Base-by-base conservation (phyloP, 2,329 filamentous ascomycete genomes). In the Sphaceloma murrayae region DNA sequence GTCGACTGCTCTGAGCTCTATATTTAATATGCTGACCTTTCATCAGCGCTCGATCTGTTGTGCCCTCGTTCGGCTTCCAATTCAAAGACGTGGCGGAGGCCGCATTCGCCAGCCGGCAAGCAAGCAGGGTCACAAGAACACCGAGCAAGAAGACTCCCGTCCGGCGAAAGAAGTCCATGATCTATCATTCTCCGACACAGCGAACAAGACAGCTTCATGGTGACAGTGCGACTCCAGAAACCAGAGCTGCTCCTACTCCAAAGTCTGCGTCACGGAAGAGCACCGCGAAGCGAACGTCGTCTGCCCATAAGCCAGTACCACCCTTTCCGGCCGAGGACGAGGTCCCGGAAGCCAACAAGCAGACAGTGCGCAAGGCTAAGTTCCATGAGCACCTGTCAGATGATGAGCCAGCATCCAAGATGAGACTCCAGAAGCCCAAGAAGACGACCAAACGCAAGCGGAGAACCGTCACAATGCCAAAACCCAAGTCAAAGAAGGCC, bases 331-430 rank as follows among this genome's bases (percentile, higher is more conserved):
- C 19, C 4, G 5, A 45, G 9, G 32, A 45, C 14, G 19, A 19
- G 26, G n/a, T 17, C 2, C 40, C 29, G 2, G 29, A 22, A n/a
- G n/a, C 31, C 7, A n/a, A 17, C 18, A n/a, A 19, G 22, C 29
- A 30, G 21, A 30, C 32, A 7, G 32, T 45, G 8, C 31, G 42
- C 17, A 45, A 45, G 13, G 42, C 42, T 26, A 45, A 45, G 31
- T 45, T 45, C 31, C 29, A 45, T n/a, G 42, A 45, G 31, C 42
- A 45, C 32, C 29, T 45, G 32, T 32, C 30, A 29, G 42, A 45
- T 8, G 22, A 29, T 24, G 32, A 34, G 18, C 31, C 42, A 5
- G 11, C 30, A 4, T 27, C 40, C n/a, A 14, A 11, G 10, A 22
- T 27, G 2, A 45, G 27, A 18, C 22, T 34, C 10, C 34, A 29